Percentiles rank a stretch among this genome's conserved stretches.
Evolutionary conservation across 2,329 filamentous ascomycete genomes (phyloP).

Genomic region (Escovopsis sp.): DNA sequence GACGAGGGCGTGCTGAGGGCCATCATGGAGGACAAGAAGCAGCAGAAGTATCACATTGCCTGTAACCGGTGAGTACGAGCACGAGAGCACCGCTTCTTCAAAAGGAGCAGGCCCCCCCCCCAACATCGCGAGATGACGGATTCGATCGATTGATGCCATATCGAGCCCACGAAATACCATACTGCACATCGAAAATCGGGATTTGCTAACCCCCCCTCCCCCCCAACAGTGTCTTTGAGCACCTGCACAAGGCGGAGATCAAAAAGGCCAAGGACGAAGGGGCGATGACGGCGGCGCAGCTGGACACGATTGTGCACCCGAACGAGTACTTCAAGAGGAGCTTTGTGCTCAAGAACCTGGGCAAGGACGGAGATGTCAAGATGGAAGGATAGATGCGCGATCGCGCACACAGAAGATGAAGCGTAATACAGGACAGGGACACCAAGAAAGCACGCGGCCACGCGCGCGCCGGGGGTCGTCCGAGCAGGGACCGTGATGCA

Average conservation of each 20-base stretch:
- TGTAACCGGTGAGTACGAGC: conserved; percentile 76
- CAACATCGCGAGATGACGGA: no score
- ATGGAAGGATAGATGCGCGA: conserved; percentile 40
- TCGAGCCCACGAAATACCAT: no score
- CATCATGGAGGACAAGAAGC: conserved; percentile 79
- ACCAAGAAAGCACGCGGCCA: no score
- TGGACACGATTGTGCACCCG: conserved; percentile 92
- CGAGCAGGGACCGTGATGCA: no score
- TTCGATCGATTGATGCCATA: no score
- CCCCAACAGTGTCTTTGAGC: conserved; percentile 78
- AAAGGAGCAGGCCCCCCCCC: no score
- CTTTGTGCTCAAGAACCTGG: conserved; percentile 73
- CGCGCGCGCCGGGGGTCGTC: no score
- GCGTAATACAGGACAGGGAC: no score
- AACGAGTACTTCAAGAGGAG: conserved; percentile 97
- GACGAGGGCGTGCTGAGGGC: conserved; percentile 66
- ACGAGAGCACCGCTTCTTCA: no score
- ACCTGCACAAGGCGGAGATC: conserved; percentile 65
- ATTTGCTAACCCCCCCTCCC: background rate
- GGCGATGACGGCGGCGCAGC: conserved; percentile 55
- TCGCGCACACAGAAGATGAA: no score
- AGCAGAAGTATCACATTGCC: conserved; percentile 82
- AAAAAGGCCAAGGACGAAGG: conserved; percentile 63
- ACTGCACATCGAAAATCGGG: no score
- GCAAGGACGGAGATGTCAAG: conserved; percentile 38